Evolutionary conservation across 2,329 filamentous ascomycete genomes (phyloP).

Genomic region (Reticulascus tulasneorum): DNA sequence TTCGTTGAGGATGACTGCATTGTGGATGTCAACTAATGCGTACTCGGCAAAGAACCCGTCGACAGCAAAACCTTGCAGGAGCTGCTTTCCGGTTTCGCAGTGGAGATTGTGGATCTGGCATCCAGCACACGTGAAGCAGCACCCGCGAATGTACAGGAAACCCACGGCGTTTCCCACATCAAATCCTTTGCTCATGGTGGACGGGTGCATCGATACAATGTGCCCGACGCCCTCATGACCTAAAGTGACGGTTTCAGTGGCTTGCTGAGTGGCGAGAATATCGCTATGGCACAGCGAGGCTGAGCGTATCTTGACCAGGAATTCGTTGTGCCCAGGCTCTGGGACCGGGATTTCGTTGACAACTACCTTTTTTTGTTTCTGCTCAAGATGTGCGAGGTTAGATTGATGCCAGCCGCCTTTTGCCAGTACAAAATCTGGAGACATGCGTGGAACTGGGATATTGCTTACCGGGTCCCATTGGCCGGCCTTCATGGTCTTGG

Average conservation of each 20-base stretch:
- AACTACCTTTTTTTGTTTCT: constrained; percentile 21
- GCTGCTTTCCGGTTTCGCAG: constrained; percentile 33
- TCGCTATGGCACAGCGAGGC: constrained; percentile 31
- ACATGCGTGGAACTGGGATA: neutral
- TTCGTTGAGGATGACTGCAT: constrained; percentile 35
- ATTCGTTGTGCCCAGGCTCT: constrained; percentile 33
- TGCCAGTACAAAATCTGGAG: neutral
- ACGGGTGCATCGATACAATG: constrained; percentile 32
- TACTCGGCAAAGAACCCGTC: constrained; percentile 47
- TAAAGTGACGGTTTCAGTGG: constrained; percentile 21
- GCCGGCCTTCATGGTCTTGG: constrained; percentile 16
- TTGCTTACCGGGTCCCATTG: constrained; percentile 16
- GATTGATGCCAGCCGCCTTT: neutral
- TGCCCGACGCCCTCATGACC: constrained; percentile 44
- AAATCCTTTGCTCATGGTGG: constrained; percentile 33
- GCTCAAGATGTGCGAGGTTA: too few relatives aligned
- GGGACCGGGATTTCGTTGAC: constrained; percentile 41
- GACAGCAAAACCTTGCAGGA: constrained; percentile 35
- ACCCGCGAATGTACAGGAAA: constrained; percentile 40
- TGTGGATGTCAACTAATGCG: constrained; percentile 39
- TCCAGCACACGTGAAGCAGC: constrained; percentile 42
- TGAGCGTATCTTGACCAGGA: constrained; percentile 30
- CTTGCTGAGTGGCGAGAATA: constrained; percentile 20
- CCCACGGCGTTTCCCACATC: constrained; percentile 39
- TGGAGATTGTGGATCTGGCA: constrained; percentile 39